Base-by-base conservation (phyloP, 2,329 filamentous ascomycete genomes). In the Keithomyces neogunnii region DNA sequence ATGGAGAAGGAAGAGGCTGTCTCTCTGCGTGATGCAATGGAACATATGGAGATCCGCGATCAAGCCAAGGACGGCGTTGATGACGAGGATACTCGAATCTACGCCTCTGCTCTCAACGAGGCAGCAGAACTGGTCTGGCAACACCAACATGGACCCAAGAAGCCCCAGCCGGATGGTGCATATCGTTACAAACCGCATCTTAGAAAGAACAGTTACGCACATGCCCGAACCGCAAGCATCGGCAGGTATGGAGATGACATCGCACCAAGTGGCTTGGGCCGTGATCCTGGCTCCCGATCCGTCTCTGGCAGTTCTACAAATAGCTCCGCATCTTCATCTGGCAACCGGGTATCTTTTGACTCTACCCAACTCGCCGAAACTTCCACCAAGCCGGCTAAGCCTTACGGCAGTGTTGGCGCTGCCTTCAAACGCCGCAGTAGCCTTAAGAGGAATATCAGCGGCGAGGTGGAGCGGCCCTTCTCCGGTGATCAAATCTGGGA, bases 401-500 rank as follows among this genome's bases (percentile, higher is more conserved):
- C 70, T 0, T 75, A 76, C 50, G 68, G 67, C n/a, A 67, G 64
- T 29, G 58, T 75, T 7, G 62, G 66, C 48, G 66, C 47, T 67
- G 67, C 19, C 62, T 67, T 73, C 29, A 74, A 80, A 40, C 79
- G 78, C 35, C 82, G 82, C 56, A 85, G 82, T 60, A 85, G 82
- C 59, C 74, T 81, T 60, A 84, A 80, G 66, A 78, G 86, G 54
- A 86, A 87, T 57, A 78, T 84, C 60, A 89, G 85, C 63, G 85
- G 84, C 26, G 83, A 86, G 61, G 70, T 84, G 53, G 73, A 78
- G 58, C 80, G 75, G 50, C 78, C 83, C 2, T 90, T 89, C 63
- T 85, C 84, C 2, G 81, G 84, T 35, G 86, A 90, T 63, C 84
- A 88, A 62, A 91, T 96, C 54, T 96, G 89, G 76, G 91, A 96